A percentile compares a stretch with the other conserved stretches of the same genome.
Evolutionary conservation across 2,329 filamentous ascomycete species (phyloP).

Genomic region (Calonectria naviculata): DNA sequence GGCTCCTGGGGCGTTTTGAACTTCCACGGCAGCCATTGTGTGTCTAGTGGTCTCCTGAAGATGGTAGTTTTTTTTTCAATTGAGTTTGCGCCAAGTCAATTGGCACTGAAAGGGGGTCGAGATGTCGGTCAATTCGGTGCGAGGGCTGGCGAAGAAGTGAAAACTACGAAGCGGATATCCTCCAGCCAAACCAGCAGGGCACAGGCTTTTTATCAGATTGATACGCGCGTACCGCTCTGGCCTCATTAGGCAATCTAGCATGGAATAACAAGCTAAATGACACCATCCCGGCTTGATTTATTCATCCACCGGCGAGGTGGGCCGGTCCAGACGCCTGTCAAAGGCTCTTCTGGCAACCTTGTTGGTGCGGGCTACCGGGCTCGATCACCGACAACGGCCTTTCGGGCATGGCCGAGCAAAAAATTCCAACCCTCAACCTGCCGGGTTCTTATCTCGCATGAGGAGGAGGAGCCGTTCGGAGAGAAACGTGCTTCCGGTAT

Average conservation of each 20-base stretch:
- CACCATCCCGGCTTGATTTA: conserved; percentile 39
- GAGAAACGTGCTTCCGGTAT: neutral
- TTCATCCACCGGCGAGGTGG: conserved; percentile 34
- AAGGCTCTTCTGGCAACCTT: conserved; percentile 30
- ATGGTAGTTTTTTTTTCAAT: neutral
- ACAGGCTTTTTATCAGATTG: conserved; percentile 34
- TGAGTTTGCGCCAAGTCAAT: neutral
- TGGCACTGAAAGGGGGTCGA: neutral
- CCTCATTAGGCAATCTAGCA: conserved; percentile 39
- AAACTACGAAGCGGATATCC: conserved; percentile 11
- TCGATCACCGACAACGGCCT: conserved; percentile 29
- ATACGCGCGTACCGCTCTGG: conserved; percentile 11
- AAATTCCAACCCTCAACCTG: conserved; percentile 27
- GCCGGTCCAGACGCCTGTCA: conserved; percentile 34
- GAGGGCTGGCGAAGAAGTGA: neutral
- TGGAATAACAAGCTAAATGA: conserved; percentile 44
- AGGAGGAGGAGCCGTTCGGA: conserved; percentile 1
- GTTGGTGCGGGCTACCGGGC: conserved; percentile 32
- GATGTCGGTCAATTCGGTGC: conserved; percentile 3
- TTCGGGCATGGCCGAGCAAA: conserved; percentile 27
- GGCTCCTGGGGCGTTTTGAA: conserved; percentile 37
- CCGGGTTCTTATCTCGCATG: conserved; percentile 21
- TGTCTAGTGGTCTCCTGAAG: neutral
- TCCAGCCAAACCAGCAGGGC: conserved; percentile 19
- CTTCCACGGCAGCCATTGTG: conserved; percentile 42